Base-by-base conservation (phyloP, 2,329 filamentous ascomycete species). In the Ramularia collo-cygni region DNA sequence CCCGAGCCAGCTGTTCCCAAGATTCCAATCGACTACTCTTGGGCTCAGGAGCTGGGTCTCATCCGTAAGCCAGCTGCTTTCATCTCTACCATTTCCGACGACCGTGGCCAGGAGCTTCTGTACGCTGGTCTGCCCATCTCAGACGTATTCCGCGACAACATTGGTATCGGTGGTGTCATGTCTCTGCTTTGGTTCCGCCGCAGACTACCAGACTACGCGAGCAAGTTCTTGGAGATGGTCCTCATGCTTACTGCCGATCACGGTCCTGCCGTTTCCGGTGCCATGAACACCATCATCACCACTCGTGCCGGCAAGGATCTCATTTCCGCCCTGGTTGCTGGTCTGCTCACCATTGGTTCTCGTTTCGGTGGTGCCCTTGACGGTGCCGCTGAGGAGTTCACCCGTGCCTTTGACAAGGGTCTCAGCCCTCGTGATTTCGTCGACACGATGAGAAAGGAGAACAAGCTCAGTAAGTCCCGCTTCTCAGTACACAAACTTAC, bases 251-350 rank as follows among this genome's bases (percentile, higher is more conserved):
- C 92, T 63, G 92, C 92, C 59, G 92, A 98, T 64, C 92, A 98
- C 81, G 92, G 92, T 70, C 92, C 92, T 39, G 92, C 92, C 58
- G 92, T 98, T 58, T 98, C 92, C 58, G 92, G 92, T 78, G 92
- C 92, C 68, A 98, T 98, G 92, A 98, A 98, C 83, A 98, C 92
- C 66, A 98, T 98, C 67, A 96, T 98, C 67, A 98, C 92, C 50
- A 98, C 92, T 45, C 86, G 92, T 85, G 92, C 92, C 50, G 92
- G 92, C 67, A 98, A 98, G 78, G 92, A 98, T 65, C 74, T 98
- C 56, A 96, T 98, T 74, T 89, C 82, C 59, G 85, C 92, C 34
- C 78, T 98, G 50, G 92, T 98, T 42, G 85, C 85, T 59, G 92
- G 92, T 87, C 85, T 98, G 39, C 75, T 98, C 64, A 98, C 92